Evolutionary conservation across 2,329 filamentous ascomycete species (phyloP).

Genomic region (Fusarium paranaense): DNA sequence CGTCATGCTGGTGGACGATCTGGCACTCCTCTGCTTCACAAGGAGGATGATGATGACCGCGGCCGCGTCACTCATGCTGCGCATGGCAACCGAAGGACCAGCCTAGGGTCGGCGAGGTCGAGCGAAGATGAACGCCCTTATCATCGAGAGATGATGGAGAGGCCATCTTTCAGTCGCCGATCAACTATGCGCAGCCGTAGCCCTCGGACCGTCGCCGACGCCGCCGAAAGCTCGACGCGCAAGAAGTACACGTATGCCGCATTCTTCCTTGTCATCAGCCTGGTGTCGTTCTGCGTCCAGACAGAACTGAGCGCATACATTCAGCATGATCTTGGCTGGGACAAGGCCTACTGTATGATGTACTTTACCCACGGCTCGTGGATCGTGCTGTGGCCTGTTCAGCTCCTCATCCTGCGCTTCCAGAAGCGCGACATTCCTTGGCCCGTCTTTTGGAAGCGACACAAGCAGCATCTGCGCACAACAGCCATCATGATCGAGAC

Average conservation of each 20-base stretch:
- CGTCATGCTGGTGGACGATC: conserved; percentile 60
- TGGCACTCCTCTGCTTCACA: conserved; percentile 55
- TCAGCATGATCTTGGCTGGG: conserved; percentile 90
- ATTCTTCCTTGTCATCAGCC: conserved; percentile 83
- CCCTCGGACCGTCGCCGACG: conserved; percentile 63
- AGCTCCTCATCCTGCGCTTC: conserved; percentile 82
- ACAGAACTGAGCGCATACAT: conserved; percentile 97
- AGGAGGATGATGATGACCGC: conserved; percentile 48
- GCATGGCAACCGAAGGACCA: conserved; percentile 29
- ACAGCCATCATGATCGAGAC: conserved; percentile 86
- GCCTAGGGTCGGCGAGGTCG: conserved; percentile 27
- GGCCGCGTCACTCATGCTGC: conserved; percentile 35
- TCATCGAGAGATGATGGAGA: conserved; percentile 43
- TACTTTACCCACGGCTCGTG: conserved; percentile 97
- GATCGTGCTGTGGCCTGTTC: conserved; percentile 87
- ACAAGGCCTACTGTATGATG: conserved; percentile 99
- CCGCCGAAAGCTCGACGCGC: conserved; percentile 63
- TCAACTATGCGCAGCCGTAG: conserved; percentile 83
- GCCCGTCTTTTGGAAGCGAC: conserved; percentile 83
- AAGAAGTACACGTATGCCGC: conserved; percentile 89
- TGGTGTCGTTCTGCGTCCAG: conserved; percentile 91
- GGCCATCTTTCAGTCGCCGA: conserved; percentile 52
- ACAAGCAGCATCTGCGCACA: conserved; percentile 62
- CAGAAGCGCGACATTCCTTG: conserved; percentile 84
- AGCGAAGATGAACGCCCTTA: conserved; percentile 43